These are phyloP conservation scores for Tieghemiomyces parasiticus DNA, from an alignment of 192 early-diverging fungal species.

Conservation along the genomic window DNA sequence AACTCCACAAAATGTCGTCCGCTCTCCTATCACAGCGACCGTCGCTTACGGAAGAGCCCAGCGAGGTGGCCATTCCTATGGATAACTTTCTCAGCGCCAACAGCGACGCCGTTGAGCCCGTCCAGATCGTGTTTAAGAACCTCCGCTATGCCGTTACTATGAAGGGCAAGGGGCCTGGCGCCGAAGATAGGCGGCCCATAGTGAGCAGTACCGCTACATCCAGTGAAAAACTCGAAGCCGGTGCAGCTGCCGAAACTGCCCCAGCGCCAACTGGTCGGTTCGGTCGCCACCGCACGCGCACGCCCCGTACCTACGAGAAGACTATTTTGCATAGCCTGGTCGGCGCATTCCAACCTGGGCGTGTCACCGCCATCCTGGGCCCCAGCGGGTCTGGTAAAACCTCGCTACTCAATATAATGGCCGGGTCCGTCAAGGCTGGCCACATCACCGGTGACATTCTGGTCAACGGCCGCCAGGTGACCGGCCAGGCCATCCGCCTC, in stretches of 20 bases:
- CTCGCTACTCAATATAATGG: slow-evolving; percentile 42
- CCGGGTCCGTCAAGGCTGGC: slow-evolving; percentile 32
- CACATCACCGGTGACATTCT: slow-evolving; percentile 32
- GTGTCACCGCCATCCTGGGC: slow-evolving; percentile 45
- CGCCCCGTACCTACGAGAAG: slow-evolving; percentile 14
- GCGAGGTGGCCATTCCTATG: neutral
- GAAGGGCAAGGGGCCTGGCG: neutral
- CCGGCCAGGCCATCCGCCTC: slow-evolving; percentile 34
- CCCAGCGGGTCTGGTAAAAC: slow-evolving; percentile 50
- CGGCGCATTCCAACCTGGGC: slow-evolving; percentile 32
- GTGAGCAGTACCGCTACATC: too few relatives aligned
- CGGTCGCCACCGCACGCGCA: neutral
- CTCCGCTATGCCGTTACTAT: slow-evolving; percentile 25
- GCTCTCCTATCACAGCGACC: too few relatives aligned
- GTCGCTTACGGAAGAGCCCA: too few relatives aligned
- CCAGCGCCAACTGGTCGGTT: slow-evolving; percentile 7
- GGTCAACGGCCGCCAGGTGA: slow-evolving; percentile 35
- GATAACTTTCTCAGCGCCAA: neutral
- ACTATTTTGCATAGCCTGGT: slow-evolving; percentile 18
- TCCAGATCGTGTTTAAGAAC: slow-evolving; percentile 24
- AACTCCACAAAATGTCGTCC: too few relatives aligned
- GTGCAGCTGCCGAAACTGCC: neutral
- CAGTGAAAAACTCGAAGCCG: neutral
- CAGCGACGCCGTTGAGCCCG: slow-evolving; percentile 10
- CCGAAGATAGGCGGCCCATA: too few relatives aligned